phyloP scores from a whole-genome alignment of 2,329 filamentous ascomycete genomes.

The Aureobasidium mangrovei region DNA sequence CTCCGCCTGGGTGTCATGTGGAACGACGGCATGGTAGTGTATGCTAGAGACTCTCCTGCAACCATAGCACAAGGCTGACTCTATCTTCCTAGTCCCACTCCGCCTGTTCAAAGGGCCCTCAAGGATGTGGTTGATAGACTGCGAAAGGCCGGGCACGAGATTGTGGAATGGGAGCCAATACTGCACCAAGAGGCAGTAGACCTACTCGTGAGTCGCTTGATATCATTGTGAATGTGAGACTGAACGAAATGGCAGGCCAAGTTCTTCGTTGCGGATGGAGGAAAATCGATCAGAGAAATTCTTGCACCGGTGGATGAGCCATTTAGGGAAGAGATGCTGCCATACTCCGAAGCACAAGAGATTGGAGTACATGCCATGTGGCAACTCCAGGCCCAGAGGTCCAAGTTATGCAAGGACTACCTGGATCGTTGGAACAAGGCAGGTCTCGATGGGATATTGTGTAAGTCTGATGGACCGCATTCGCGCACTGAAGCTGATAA shows the following conservation, averaged over 20 bases:
- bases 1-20: conserved; percentile 53
- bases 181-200: conserved; percentile 45
- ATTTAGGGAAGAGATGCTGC: conserved; percentile 41
- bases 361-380: conserved; percentile 38
- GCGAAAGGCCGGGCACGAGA: conserved; percentile 42
- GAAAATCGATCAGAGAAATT: conserved; percentile 36
- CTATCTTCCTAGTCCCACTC: conserved; percentile 39
- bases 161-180: conserved; percentile 48
- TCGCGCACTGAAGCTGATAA: conserved; percentile 18
- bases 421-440: conserved; percentile 38
- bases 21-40: conserved; percentile 49
- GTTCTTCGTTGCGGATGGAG: conserved; percentile 46
- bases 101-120: conserved; percentile 50
- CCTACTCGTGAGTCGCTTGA: conserved; percentile 33
- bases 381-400: conserved; percentile 41
- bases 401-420: conserved; percentile 32
- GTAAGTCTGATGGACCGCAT: conserved; percentile 15
- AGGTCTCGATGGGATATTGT: conserved; percentile 38
- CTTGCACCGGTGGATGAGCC: conserved; percentile 36
- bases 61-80: not conserved
- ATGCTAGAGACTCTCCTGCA: not conserved
- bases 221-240: conserved; percentile 9
- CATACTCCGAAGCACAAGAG: conserved; percentile 37
- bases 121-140: conserved; percentile 46
- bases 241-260: conserved; percentile 21